Percentiles rank a stretch among this genome's conserved stretches.
These are phyloP conservation scores for Beta lomatogona DNA, from an alignment of 179 eudicot genomes.

Conservation along the genomic window DNA sequence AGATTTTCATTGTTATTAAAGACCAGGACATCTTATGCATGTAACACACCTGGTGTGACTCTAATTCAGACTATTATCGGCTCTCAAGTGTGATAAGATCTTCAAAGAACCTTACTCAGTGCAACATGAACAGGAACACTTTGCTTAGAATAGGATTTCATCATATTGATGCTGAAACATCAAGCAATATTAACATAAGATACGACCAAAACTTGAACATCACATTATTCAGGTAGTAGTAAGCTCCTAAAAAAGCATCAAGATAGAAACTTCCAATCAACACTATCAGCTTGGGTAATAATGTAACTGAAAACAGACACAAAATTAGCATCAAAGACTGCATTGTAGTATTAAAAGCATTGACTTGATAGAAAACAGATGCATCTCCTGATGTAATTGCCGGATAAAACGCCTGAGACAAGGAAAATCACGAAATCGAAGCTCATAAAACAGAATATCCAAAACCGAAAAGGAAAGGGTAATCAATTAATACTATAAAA, in stretches of 20 bases:
- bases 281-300: neutral
- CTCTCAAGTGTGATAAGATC: neutral
- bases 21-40: slow-evolving; percentile 1
- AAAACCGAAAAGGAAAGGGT: neutral
- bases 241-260: neutral
- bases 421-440: neutral
- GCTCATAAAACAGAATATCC: neutral
- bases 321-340: neutral
- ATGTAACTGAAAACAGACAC: neutral
- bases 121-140: neutral
- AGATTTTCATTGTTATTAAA: neutral
- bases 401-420: neutral
- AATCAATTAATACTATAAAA: too few species aligned
- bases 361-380: neutral
- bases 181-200: neutral
- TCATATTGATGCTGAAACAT: neutral
- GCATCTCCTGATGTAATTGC: neutral
- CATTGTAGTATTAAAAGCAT: too few species aligned
- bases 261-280: neutral
- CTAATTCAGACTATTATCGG: neutral
- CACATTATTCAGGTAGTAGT: neutral
- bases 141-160: neutral
- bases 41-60: neutral
- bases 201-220: neutral
- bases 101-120: neutral